Conservation (phyloP, 345 rosid genomes). For the Excoecaria cochinchinensis region DNA sequence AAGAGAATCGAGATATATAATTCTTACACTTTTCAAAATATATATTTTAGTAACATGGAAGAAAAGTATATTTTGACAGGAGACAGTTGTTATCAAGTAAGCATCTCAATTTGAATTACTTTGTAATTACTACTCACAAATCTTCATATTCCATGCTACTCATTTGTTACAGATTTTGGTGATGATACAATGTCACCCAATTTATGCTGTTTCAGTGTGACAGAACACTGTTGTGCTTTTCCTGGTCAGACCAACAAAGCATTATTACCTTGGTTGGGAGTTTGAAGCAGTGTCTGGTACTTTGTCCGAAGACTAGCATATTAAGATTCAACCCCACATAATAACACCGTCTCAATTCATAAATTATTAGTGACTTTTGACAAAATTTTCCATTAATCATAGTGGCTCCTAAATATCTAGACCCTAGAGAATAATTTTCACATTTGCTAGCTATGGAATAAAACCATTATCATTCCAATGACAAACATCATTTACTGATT, state of each 20-base stretch:
- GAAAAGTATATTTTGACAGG: too few species aligned
- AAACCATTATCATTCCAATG: not conserved
- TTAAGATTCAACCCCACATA: not conserved
- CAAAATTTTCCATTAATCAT: not conserved
- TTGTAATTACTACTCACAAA: too few species aligned
- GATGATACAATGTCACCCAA: not conserved
- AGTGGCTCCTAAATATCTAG: not conserved
- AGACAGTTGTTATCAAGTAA: too few species aligned
- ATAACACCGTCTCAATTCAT: not conserved
- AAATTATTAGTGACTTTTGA: not conserved
- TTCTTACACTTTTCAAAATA: too few species aligned
- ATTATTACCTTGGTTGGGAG: not conserved
- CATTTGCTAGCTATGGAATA: not conserved
- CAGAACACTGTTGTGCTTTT: not conserved
- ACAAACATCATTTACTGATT: not conserved
- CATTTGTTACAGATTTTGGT: too few species aligned
- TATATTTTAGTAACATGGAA: too few species aligned
- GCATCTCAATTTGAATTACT: too few species aligned
- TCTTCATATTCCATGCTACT: too few species aligned
- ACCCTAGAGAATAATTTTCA: not conserved
- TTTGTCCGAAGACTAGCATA: constrained; percentile 8
- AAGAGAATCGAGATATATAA: too few species aligned
- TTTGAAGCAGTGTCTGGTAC: not conserved
- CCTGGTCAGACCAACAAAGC: not conserved
- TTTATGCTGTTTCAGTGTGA: not conserved